Conservation (phyloP, 2,329 filamentous ascomycete genomes). For the Neonectria neomacrospora region DNA sequence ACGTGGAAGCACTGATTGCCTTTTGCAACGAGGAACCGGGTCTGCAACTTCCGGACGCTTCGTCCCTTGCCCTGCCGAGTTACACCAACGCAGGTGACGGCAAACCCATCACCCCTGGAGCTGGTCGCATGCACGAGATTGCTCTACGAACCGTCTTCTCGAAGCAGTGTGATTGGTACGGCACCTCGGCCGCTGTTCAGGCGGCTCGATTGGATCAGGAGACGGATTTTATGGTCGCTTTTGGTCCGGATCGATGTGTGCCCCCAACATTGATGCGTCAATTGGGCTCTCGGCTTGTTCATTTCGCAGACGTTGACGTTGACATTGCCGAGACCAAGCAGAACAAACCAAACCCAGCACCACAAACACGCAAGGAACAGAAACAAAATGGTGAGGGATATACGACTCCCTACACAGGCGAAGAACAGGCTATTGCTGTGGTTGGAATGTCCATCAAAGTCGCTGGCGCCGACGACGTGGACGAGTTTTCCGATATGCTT, state of each 20-base stretch:
- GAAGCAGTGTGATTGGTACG: constrained; percentile 1
- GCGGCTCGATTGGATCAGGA: too few species aligned
- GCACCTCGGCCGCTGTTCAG: background rate
- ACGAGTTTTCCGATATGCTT: background rate
- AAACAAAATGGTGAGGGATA: too few species aligned
- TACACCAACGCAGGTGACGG: background rate
- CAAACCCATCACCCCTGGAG: background rate
- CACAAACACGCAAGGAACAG: too few species aligned
- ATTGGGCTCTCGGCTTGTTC: background rate
- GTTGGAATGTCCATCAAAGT: constrained; percentile 3
- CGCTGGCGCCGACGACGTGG: background rate
- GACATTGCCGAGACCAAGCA: too few species aligned
- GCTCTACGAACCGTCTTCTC: background rate
- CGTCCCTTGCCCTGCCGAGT: background rate
- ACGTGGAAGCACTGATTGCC: too few species aligned
- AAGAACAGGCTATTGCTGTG: constrained; percentile 3
- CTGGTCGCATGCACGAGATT: background rate
- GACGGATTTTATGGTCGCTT: background rate
- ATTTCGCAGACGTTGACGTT: background rate
- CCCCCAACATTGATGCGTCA: background rate
- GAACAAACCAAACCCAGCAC: too few species aligned
- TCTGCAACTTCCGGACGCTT: background rate
- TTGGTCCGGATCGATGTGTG: constrained; percentile 1
- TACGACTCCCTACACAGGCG: background rate
- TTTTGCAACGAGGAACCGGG: background rate